Evolutionary conservation across 1,284 basidiomycete genomes (phyloP).

Genomic region (Laetiporus sulphureus): DNA sequence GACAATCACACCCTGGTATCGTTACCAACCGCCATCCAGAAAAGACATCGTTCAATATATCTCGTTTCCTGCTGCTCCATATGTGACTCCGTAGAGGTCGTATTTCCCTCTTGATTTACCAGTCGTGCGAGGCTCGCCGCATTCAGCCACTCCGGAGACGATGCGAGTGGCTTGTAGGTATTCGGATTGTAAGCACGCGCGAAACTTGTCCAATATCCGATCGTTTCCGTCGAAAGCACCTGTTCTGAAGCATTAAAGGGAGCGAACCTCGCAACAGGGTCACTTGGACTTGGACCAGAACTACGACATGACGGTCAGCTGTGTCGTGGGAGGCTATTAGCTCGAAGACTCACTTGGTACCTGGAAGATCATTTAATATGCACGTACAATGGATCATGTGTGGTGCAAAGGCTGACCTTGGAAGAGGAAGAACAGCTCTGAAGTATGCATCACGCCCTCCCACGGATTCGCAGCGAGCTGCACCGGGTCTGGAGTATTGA

Average conservation of each 20-base stretch:
- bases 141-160: background rate
- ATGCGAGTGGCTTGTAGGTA: background rate
- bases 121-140: background rate
- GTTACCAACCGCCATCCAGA: slow-evolving; percentile 3
- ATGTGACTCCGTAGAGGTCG: background rate
- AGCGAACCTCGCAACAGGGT: slow-evolving; percentile 1
- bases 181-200: slow-evolving; percentile 1
- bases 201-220: slow-evolving; percentile 5
- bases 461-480: slow-evolving; percentile 5
- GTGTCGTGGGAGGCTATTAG: background rate
- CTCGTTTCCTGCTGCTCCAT: background rate
- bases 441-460: slow-evolving; percentile 7
- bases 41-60: slow-evolving; percentile 3
- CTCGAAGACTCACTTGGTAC: slow-evolving; percentile 1
- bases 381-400: too few relatives aligned
- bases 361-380: background rate
- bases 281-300: slow-evolving; percentile 2
- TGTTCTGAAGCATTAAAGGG: slow-evolving; percentile 5
- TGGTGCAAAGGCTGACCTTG: background rate
- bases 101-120: slow-evolving; percentile 1
- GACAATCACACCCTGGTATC: slow-evolving; percentile 1
- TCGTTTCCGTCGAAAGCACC: slow-evolving; percentile 3
- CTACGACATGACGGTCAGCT: background rate
- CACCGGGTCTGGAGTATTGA: slow-evolving; percentile 5
- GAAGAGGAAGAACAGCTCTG: slow-evolving; percentile 6